Conservation (phyloP, 208 protist species). For the Porcisia deanei region DNA sequence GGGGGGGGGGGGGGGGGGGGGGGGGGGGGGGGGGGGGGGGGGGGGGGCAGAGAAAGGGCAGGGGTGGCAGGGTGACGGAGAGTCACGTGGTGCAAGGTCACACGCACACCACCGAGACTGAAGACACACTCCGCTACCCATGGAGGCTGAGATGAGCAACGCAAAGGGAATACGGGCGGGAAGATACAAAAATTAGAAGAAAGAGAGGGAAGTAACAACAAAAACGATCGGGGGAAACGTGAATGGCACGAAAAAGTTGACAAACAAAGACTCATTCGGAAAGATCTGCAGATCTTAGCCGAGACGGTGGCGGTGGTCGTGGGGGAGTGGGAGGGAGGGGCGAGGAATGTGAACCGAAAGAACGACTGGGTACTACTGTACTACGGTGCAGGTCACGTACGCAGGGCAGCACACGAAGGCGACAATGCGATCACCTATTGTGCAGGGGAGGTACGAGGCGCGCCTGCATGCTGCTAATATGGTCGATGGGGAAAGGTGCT, state of each 20-base stretch:
- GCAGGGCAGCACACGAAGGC: neutral
- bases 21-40: neutral
- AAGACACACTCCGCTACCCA: neutral
- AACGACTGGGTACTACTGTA: neutral
- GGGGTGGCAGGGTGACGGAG: neutral
- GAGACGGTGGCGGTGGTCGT: neutral
- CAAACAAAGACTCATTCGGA: neutral
- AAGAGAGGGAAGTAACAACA: neutral
- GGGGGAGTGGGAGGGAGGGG: neutral
- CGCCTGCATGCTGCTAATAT: slow-evolving; percentile 9
- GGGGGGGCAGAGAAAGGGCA: neutral
- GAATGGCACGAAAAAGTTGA: neutral
- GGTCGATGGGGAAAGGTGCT: slow-evolving; percentile 21
- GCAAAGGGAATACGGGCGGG: neutral
- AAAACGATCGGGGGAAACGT: neutral
- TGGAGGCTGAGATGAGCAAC: neutral
- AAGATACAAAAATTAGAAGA: neutral
- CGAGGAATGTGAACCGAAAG: neutral
- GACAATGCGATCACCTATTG: neutral
- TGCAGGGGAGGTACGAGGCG: neutral
- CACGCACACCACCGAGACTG: neutral
- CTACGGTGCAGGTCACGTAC: neutral
- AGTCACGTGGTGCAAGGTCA: neutral
- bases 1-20: neutral
- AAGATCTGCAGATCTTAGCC: neutral